Evolutionary conservation across 179 eudicot genomes (phyloP).

Genomic region (Vitellaria paradoxa): DNA sequence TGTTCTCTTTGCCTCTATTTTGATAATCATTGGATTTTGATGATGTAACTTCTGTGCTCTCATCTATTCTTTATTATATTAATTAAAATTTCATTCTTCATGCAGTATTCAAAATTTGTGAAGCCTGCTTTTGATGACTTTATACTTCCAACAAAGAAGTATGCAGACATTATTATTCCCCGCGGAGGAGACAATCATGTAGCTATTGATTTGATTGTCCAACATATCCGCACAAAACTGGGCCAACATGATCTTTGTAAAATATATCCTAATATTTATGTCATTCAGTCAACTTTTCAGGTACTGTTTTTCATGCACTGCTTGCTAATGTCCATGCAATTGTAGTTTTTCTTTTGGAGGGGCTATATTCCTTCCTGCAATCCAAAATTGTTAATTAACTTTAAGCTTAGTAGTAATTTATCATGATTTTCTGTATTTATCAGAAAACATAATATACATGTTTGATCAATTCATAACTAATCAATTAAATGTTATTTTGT

Average conservation of each 20-base stretch:
- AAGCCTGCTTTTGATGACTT: slow-evolving; percentile 98
- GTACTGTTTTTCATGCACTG: slow-evolving; percentile 30
- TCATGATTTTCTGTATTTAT: not conserved
- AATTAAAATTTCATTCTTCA: not conserved
- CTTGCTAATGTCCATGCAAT: slow-evolving; percentile 1
- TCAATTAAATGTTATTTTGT: not conserved
- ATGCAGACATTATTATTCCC: slow-evolving; percentile 92
- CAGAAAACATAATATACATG: no score
- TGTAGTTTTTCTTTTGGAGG: not conserved
- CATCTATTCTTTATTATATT: not conserved
- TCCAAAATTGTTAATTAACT: not conserved
- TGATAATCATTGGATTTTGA: not conserved
- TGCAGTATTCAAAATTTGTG: slow-evolving; percentile 94
- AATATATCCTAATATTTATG: slow-evolving; percentile 86
- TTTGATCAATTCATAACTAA: not conserved
- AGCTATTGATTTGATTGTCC: slow-evolving; percentile 89
- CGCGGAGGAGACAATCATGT: slow-evolving; percentile 97
- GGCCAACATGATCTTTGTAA: slow-evolving; percentile 95
- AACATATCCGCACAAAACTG: slow-evolving; percentile 90
- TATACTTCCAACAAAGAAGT: slow-evolving; percentile 93
- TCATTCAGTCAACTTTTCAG: slow-evolving; percentile 93
- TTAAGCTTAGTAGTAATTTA: not conserved
- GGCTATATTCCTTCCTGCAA: not conserved
- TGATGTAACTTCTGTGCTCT: not conserved
- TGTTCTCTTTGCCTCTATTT: not conserved